Evolutionary conservation across 2,329 filamentous ascomycete species (phyloP).

Genomic region (Daldinia sp.): DNA sequence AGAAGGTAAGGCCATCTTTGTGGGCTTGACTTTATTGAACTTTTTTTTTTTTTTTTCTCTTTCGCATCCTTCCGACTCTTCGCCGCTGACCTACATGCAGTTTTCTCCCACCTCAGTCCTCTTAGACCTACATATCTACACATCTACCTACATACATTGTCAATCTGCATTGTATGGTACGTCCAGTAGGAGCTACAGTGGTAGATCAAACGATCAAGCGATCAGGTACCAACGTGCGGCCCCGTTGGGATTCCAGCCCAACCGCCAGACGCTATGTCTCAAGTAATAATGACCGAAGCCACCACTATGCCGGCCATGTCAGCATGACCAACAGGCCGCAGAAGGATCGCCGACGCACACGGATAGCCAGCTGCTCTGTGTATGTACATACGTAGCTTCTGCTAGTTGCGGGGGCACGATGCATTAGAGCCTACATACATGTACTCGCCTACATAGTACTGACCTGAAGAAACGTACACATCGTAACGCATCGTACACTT

Average conservation of each 20-base stretch:
- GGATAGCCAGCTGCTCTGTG: slow-evolving; percentile 40
- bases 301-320: slow-evolving; percentile 43
- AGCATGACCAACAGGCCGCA: slow-evolving; percentile 49
- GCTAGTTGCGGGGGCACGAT: slow-evolving; percentile 42
- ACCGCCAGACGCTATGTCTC: slow-evolving; percentile 47
- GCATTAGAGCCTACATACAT: slow-evolving; percentile 31
- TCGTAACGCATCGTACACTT: slow-evolving; percentile 4
- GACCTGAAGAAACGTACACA: neutral
- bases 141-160: slow-evolving; percentile 19
- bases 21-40: neutral
- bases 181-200: slow-evolving; percentile 33
- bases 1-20: neutral
- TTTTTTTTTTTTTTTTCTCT: slow-evolving; percentile 14
- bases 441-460: slow-evolving; percentile 1
- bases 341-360: slow-evolving; percentile 50
- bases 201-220: slow-evolving; percentile 40
- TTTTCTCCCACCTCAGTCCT: slow-evolving; percentile 21
- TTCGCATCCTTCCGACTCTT: slow-evolving; percentile 30
- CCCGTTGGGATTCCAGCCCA: slow-evolving; percentile 50
- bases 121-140: slow-evolving; percentile 21
- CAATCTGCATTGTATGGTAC: slow-evolving; percentile 23
- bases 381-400: slow-evolving; percentile 17
- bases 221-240: slow-evolving; percentile 50
- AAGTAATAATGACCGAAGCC: slow-evolving; percentile 42
- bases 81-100: slow-evolving; percentile 40